These are phyloP conservation scores for Prillingera fragicola DNA, from an alignment of 1,284 basidiomycete genomes.

Conservation along the genomic window DNA sequence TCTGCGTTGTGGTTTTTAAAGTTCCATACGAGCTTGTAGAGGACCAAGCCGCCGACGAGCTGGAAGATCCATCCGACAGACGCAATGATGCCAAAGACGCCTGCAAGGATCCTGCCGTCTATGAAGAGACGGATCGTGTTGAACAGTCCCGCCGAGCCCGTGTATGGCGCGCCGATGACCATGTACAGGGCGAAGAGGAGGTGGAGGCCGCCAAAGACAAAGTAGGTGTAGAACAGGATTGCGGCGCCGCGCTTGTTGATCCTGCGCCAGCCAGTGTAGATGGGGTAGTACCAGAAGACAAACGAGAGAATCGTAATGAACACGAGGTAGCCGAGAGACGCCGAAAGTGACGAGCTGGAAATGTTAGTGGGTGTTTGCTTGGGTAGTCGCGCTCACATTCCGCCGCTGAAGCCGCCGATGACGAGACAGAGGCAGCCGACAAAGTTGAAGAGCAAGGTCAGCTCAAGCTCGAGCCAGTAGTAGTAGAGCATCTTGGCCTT, in stretches of 20 bases:
- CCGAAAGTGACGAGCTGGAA: slow-evolving; percentile 28
- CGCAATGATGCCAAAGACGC: slow-evolving; percentile 69
- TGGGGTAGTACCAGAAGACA: slow-evolving; percentile 87
- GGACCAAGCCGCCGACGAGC: slow-evolving; percentile 48
- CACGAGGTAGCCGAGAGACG: slow-evolving; percentile 58
- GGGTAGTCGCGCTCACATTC: slow-evolving; percentile 3
- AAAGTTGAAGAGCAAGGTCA: slow-evolving; percentile 80
- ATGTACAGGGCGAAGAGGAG: slow-evolving; percentile 79
- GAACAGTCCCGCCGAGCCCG: slow-evolving; percentile 91
- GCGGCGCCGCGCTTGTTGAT: slow-evolving; percentile 52
- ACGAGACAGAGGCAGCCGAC: slow-evolving; percentile 84
- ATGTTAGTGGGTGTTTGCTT: slow-evolving; percentile 17
- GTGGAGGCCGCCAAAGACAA: slow-evolving; percentile 92
- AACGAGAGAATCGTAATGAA: slow-evolving; percentile 78
- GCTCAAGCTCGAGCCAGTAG: slow-evolving; percentile 75
- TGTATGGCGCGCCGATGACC: slow-evolving; percentile 80
- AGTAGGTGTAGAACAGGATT: slow-evolving; percentile 67
- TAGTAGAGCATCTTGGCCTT: slow-evolving; percentile 77
- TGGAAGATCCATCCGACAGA: slow-evolving; percentile 84
- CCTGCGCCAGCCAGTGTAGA: slow-evolving; percentile 97
- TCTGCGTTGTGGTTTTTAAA: slow-evolving; percentile 47
- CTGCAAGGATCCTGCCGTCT: slow-evolving; percentile 58
- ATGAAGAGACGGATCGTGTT: slow-evolving; percentile 77
- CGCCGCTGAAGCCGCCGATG: slow-evolving; percentile 55
- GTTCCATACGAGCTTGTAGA: slow-evolving; percentile 48